These are phyloP conservation scores for Grigorovia jiainica DNA, from an alignment of 805 yeast species.

Conservation along the genomic window DNA sequence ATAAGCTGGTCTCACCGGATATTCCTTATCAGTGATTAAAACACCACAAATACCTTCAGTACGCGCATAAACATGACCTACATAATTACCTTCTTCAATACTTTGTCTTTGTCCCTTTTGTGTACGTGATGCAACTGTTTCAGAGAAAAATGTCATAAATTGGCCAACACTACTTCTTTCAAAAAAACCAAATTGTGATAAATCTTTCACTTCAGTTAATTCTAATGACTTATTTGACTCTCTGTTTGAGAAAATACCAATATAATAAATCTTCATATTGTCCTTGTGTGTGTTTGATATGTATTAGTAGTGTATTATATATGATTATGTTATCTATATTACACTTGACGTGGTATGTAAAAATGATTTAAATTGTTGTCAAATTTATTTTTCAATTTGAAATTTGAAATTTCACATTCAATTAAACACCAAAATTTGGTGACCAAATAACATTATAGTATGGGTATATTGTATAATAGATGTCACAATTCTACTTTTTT, in stretches of 20 bases:
- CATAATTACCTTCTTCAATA: conserved; percentile 83
- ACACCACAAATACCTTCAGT: conserved; percentile 89
- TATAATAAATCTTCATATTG: conserved; percentile 79
- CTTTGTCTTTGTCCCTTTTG: conserved; percentile 84
- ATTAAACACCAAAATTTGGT: too few species aligned
- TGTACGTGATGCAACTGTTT: conserved; percentile 85
- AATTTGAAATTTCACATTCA: too few species aligned
- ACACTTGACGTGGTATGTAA: too few species aligned
- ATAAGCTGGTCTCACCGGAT: conserved; percentile 95
- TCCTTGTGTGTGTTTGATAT: too few species aligned
- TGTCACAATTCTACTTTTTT: too few species aligned
- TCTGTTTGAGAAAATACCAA: conserved; percentile 68
- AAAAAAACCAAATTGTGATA: conserved; percentile 80
- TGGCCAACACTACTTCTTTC: conserved; percentile 77
- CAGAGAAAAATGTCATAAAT: conserved; percentile 89
- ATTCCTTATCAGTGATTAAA: conserved; percentile 85
- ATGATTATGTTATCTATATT: too few species aligned
- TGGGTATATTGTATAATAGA: too few species aligned
- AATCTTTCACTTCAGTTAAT: conserved; percentile 69
- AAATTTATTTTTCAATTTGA: too few species aligned
- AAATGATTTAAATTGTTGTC: too few species aligned
- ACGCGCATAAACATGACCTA: conserved; percentile 87
- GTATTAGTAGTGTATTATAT: too few species aligned
- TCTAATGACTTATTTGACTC: conserved; percentile 54
- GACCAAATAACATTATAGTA: too few species aligned